Percentiles rank a stretch among this genome's conserved stretches.
These are phyloP conservation scores for Cutaneotrichosporon sp. DNA, from an alignment of 1,284 basidiomycete species.

Conservation along the genomic window DNA sequence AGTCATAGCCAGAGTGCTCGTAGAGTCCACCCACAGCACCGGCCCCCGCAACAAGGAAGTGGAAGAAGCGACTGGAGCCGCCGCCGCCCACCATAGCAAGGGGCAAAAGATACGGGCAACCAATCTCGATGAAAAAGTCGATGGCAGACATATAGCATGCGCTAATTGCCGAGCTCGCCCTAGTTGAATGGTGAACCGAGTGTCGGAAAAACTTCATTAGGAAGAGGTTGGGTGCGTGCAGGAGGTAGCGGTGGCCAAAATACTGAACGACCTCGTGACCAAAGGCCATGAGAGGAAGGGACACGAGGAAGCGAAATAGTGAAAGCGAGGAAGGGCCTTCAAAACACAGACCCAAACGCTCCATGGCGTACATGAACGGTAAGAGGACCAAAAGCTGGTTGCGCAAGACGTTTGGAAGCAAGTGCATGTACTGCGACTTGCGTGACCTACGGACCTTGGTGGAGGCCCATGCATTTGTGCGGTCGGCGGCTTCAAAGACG, in stretches of 20 bases:
- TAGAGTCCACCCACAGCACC: neutral
- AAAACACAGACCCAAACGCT: neutral
- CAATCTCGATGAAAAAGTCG: slow-evolving; percentile 1
- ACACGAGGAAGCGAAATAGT: neutral
- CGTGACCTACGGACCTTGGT: neutral
- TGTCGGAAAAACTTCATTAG: neutral
- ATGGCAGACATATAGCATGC: neutral
- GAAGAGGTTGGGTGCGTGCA: neutral
- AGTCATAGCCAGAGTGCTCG: slow-evolving; percentile 1
- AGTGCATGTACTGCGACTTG: neutral
- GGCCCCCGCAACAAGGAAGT: neutral
- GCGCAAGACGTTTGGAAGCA: neutral
- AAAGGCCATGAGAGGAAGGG: neutral
- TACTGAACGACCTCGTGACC: neutral
- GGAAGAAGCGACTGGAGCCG: neutral
- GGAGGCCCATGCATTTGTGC: too few species aligned
- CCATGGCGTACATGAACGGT: neutral
- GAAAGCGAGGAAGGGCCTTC: neutral
- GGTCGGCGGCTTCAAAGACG: neutral
- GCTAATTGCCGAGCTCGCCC: neutral
- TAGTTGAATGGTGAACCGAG: neutral
- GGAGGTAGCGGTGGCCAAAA: neutral
- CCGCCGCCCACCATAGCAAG: neutral
- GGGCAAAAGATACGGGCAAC: neutral
- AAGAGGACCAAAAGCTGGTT: neutral